Evolutionary conservation across 169 alveolate genomes (phyloP).

Genomic region (Babesia caballi): DNA sequence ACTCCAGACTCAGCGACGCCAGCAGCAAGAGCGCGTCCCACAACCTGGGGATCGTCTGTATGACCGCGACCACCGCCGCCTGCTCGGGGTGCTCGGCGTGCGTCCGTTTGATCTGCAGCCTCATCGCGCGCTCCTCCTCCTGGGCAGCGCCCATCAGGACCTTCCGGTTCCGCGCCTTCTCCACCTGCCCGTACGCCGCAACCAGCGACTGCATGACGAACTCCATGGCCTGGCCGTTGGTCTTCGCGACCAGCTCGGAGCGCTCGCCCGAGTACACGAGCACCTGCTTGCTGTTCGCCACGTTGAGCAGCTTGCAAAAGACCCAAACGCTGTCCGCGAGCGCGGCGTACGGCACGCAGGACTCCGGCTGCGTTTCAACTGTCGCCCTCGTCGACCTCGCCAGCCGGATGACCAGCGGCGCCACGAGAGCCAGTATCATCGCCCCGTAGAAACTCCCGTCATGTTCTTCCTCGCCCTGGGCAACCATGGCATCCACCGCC

Average conservation of each 20-base stretch:
- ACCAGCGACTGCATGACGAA: constrained; percentile 3
- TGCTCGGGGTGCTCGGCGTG: not conserved
- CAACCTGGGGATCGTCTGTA: not conserved
- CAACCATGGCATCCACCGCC: not conserved
- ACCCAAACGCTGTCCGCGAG: not conserved
- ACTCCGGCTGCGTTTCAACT: not conserved
- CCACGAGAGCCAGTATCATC: not conserved
- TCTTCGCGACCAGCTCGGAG: not conserved
- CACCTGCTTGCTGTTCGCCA: constrained; percentile 9
- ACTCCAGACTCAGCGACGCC: constrained; percentile 25
- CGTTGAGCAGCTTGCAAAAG: not conserved
- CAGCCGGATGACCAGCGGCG: constrained; percentile 2
- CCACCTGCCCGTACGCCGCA: not conserved
- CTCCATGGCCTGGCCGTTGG: not conserved
- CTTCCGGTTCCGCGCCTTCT: not conserved
- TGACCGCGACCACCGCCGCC: not conserved
- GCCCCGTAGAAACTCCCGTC: not conserved
- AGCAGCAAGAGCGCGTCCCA: constrained; percentile 26
- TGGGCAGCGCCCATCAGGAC: not conserved
- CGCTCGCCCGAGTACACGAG: constrained; percentile 22
- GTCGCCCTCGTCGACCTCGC: not conserved
- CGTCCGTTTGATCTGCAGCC: not conserved
- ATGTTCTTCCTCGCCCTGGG: not conserved
- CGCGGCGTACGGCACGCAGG: not conserved
- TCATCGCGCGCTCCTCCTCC: not conserved